These are phyloP conservation scores for Aspergillus baeticus DNA, from an alignment of 495 filamentous ascomycete species.

Conservation along the genomic window DNA sequence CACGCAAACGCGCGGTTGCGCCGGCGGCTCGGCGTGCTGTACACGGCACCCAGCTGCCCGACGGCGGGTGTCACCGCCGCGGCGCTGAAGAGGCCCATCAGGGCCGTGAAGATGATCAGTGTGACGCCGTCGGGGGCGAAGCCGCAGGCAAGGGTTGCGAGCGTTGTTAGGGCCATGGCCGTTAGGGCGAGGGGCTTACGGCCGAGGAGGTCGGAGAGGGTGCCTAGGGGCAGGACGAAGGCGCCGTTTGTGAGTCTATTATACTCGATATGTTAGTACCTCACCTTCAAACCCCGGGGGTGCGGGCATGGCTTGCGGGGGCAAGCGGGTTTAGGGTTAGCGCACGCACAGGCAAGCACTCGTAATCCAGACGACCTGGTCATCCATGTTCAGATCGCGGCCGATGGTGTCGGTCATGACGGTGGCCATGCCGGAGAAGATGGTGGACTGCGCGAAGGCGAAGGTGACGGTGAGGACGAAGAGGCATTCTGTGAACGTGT, in stretches of 20 bases:
- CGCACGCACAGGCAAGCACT: slow-evolving; percentile 57
- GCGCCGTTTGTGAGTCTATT: slow-evolving; percentile 68
- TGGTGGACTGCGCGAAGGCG: slow-evolving; percentile 63
- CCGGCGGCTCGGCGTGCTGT: slow-evolving; percentile 59
- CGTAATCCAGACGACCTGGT: slow-evolving; percentile 67
- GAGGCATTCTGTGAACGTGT: slow-evolving; percentile 61
- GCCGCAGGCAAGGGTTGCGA: slow-evolving; percentile 55
- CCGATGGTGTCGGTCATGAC: slow-evolving; percentile 66
- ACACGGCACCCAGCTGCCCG: slow-evolving; percentile 64
- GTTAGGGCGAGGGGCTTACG: slow-evolving; percentile 66
- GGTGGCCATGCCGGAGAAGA: slow-evolving; percentile 56
- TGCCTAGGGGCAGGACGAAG: slow-evolving; percentile 72
- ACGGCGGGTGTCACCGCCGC: slow-evolving; percentile 67
- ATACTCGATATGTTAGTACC: too few relatives aligned
- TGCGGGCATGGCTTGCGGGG: too few relatives aligned
- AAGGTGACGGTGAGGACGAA: slow-evolving; percentile 69
- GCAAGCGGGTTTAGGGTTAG: too few relatives aligned
- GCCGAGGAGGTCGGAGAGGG: slow-evolving; percentile 72
- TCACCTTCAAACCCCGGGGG: not conserved
- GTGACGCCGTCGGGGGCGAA: slow-evolving; percentile 63
- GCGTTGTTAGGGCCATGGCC: slow-evolving; percentile 62
- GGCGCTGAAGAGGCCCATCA: slow-evolving; percentile 61
- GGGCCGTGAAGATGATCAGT: slow-evolving; percentile 62
- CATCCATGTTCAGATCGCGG: slow-evolving; percentile 57
- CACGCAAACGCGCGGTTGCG: slow-evolving; percentile 68